A percentile compares a stretch with the other conserved stretches of the same genome.
Conservation (phyloP, 225 moss, liverwort and hornwort genomes). For the Pseudoscleropodium purum region DNA sequence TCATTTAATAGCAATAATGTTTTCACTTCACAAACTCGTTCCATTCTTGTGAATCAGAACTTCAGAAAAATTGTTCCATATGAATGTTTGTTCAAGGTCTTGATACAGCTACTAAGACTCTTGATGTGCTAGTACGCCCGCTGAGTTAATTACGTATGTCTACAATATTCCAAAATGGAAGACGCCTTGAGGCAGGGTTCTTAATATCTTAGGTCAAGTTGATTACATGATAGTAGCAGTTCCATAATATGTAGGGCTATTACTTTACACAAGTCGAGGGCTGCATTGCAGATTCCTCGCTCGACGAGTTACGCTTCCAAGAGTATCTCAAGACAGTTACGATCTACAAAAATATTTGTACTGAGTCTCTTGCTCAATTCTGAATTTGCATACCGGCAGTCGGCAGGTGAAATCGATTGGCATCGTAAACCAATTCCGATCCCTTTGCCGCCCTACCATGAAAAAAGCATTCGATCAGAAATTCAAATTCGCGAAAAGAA, state of each 20-base stretch:
- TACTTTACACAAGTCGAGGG: background rate
- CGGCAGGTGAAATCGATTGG: background rate
- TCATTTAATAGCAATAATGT: background rate
- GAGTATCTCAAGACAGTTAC: background rate
- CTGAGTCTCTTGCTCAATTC: background rate
- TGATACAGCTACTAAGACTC: background rate
- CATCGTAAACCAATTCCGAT: background rate
- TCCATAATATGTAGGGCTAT: background rate
- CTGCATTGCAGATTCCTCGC: background rate
- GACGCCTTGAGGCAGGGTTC: background rate
- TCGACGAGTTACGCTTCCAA: background rate
- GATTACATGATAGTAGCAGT: background rate
- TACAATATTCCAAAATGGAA: background rate
- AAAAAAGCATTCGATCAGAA: slow-evolving; percentile 14
- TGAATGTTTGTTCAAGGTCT: background rate
- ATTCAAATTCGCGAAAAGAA: slow-evolving; percentile 50
- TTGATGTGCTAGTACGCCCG: background rate
- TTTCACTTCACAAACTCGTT: background rate
- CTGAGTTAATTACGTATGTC: background rate
- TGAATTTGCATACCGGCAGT: background rate
- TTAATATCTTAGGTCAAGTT: no score
- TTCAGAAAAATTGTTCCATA: background rate
- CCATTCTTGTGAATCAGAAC: background rate
- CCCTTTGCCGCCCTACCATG: background rate
- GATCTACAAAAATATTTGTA: background rate